A percentile compares a stretch with the other conserved stretches of the same genome.
Conservation (phyloP, 345 rosid genomes). For the Camelina sativa region DNA sequence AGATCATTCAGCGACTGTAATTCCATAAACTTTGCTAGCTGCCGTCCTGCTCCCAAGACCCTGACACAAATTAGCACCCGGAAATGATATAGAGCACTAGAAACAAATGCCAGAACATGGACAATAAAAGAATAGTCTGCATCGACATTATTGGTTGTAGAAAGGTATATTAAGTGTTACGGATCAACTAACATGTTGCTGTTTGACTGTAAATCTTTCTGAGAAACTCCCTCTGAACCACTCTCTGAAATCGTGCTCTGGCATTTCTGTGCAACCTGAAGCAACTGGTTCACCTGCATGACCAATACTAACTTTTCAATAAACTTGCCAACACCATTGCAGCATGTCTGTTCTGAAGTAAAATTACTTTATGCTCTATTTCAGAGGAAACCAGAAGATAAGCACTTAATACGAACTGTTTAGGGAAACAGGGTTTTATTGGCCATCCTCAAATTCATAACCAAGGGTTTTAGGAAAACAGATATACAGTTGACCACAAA, state of each 20-base stretch:
- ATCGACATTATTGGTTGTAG: background rate
- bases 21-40: constrained; percentile 81
- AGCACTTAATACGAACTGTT: background rate
- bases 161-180: constrained; percentile 6
- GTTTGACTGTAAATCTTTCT: constrained; percentile 82
- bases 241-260: constrained; percentile 89
- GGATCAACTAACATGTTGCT: constrained; percentile 71
- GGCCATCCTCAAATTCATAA: constrained; percentile 49
- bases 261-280: constrained; percentile 89
- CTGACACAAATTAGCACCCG: constrained; percentile 44
- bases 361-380: constrained; percentile 6
- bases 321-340: constrained; percentile 14
- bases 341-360: constrained; percentile 16
- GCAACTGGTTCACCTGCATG: constrained; percentile 83
- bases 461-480: constrained; percentile 4
- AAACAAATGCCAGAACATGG: background rate
- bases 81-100: background rate
- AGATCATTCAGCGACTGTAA: constrained; percentile 56
- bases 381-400: constrained; percentile 11
- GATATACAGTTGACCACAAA: constrained; percentile 57
- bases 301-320: constrained; percentile 1
- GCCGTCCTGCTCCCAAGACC: constrained; percentile 83
- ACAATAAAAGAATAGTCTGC: background rate
- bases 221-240: constrained; percentile 83
- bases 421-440: background rate